phyloP scores from a whole-genome alignment of 2,329 filamentous ascomycete genomes.

The Diplodia scrobiculata region DNA sequence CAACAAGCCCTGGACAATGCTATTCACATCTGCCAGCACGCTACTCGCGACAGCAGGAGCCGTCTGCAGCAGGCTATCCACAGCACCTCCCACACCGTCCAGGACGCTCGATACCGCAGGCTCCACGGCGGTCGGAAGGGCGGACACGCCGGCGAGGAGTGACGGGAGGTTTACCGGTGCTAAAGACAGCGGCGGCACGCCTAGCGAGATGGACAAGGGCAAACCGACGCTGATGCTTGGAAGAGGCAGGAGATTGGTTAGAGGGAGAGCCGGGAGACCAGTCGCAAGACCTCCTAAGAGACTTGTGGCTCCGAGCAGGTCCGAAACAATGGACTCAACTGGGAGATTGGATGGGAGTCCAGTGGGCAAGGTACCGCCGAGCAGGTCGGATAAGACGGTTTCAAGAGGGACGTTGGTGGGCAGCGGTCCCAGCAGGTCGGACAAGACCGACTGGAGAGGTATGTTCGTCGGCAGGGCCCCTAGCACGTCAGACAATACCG shows the following conservation, averaged over 20 bases:
- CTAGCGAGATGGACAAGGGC: neutral
- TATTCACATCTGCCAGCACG: neutral
- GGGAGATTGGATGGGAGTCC: neutral
- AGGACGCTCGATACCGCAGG: conserved; percentile 1
- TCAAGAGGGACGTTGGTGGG: neutral
- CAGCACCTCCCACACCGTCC: neutral
- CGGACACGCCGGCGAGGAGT: neutral
- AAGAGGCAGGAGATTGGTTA: neutral
- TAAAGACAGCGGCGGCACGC: neutral
- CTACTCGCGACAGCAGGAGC: neutral
- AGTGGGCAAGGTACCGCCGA: neutral
- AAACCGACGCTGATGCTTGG: neutral
- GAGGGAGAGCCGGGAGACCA: neutral
- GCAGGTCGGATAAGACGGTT: neutral
- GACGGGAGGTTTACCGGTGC: neutral
- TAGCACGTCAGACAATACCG: neutral
- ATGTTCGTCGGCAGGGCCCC: neutral
- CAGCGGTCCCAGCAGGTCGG: neutral
- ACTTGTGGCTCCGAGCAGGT: neutral
- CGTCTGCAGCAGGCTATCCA: neutral
- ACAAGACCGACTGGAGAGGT: neutral
- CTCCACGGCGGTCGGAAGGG: neutral
- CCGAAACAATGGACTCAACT: neutral
- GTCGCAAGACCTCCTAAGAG: neutral
- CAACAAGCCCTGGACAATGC: neutral